phyloP scores from a whole-genome alignment of 257 asterid genomes.

The Plectranthus barbatus region DNA sequence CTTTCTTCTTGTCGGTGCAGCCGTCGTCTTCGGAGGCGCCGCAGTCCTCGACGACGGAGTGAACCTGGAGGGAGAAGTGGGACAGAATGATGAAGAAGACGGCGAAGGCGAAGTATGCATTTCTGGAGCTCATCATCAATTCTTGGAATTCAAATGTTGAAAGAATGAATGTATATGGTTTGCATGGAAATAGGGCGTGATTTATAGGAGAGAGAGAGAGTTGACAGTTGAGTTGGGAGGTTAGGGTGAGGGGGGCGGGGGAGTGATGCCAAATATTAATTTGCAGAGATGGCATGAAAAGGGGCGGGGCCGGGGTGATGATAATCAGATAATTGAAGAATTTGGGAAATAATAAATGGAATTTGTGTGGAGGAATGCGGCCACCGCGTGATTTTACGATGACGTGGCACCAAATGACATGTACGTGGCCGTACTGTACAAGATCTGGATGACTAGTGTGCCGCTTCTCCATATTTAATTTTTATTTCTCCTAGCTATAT shows the following conservation, averaged over 20 bases:
- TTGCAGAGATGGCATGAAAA: neutral
- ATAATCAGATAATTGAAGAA: too few species aligned
- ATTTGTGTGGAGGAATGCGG: neutral
- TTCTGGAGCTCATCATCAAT: constrained; percentile 5
- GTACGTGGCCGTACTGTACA: constrained; percentile 12
- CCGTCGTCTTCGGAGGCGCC: constrained; percentile 15
- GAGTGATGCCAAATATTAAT: too few species aligned
- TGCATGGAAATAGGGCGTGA: neutral
- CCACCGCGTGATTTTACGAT: neutral
- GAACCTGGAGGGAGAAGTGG: constrained; percentile 7
- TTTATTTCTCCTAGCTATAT: too few species aligned
- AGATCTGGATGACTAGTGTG: too few species aligned
- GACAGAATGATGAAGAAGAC: constrained; percentile 13
- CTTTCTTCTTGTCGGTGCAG: constrained; percentile 39
- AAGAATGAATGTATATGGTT: neutral
- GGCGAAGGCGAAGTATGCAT: neutral
- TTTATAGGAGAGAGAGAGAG: too few species aligned
- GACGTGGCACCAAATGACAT: neutral
- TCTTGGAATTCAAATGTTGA: too few species aligned
- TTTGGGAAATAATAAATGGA: too few species aligned
- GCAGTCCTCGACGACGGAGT: constrained; percentile 31
- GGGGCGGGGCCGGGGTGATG: neutral
- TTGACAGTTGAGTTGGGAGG: too few species aligned
- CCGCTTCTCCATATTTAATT: too few species aligned
- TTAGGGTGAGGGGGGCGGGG: too few species aligned